Evolutionary conservation across 2,329 filamentous ascomycete species (phyloP), one percentile per base, ranked within the genome.

Genomic region (Drechslerella dactyloides): DNA sequence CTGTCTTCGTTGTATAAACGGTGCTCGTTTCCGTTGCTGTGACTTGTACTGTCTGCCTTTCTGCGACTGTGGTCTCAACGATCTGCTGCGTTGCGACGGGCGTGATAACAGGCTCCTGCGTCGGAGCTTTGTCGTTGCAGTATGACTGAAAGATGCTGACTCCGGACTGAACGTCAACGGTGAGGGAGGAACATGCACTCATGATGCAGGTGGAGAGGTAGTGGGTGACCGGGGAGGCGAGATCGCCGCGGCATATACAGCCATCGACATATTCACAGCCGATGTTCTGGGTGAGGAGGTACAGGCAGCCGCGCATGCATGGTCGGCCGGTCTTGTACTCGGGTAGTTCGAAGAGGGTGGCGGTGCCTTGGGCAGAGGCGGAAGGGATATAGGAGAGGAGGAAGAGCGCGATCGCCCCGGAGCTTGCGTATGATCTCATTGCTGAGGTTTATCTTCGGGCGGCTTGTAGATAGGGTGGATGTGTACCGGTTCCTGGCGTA

Each of bases 61-160:
- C 24, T 1, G 65, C 21, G 11, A 65, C 37, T 6, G 68, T 72
- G 4, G 68, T 72, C 33, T 72, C 60, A 40, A 72, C 23, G 1
- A 65, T 23, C 13, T 60, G 7, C n/a, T 65, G 48, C 3, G 68
- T 72, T n/a, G 55, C 68, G 21, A 72, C 60, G 1, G 68, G 54
- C 2, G 55, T 61, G 15, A 72, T 60, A n/a, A 65, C 27, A 1
- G 68, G 68, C 1, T 23, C 50, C 0, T 30, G n/a, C 5, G 27
- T 23, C 7, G 44, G 37, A 3, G 40, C 54, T 44, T 72, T 72
- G 17, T 55, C 68, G 7, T 4, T 24, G 13, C 68, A 72, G 35
- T 72, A 72, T 6, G 60, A 35, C 57, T 72, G 60, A 35, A 65
- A 72, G 30, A 72, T 61, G 21, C 60, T 72, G 42, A 72, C 13